Conservation (phyloP, 257 asterid genomes). For the Capsicum pubescens region DNA sequence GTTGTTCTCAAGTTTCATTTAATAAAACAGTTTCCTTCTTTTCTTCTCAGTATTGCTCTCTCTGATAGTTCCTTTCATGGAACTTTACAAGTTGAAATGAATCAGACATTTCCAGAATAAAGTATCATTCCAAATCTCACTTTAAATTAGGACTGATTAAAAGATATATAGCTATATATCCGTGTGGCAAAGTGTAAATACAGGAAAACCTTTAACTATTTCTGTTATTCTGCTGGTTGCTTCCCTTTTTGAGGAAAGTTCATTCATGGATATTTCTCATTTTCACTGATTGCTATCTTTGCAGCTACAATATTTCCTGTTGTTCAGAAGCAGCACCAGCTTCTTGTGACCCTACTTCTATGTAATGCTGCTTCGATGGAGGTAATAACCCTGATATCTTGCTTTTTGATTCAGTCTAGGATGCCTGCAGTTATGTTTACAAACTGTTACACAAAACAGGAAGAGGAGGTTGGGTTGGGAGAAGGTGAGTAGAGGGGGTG, state of each 20-base stretch:
- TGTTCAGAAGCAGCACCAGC: slow-evolving; percentile 98
- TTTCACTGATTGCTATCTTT: slow-evolving; percentile 33
- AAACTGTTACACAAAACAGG: background rate
- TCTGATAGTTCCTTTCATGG: too few relatives aligned
- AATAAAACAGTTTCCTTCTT: too few relatives aligned
- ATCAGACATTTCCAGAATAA: background rate
- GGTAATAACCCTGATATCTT: slow-evolving; percentile 49
- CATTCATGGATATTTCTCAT: background rate
- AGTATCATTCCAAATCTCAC: background rate
- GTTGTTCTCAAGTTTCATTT: too few relatives aligned
- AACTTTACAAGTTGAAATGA: background rate
- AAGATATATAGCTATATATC: background rate
- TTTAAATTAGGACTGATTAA: slow-evolving; percentile 6
- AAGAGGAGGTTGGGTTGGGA: background rate
- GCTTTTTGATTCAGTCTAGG: slow-evolving; percentile 11
- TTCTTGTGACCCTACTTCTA: slow-evolving; percentile 90
- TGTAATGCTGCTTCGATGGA: slow-evolving; percentile 97
- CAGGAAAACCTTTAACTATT: background rate
- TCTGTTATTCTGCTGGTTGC: slow-evolving; percentile 3
- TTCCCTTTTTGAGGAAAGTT: slow-evolving; percentile 3
- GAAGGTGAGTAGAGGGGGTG: slow-evolving; percentile 4
- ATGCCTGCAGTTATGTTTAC: background rate
- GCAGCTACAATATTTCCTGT: slow-evolving; percentile 89
- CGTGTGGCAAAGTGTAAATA: background rate
- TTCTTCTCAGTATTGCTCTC: too few relatives aligned